Base-by-base conservation (phyloP, 257 asterid genomes). In the Nicotiana tabacum region DNA sequence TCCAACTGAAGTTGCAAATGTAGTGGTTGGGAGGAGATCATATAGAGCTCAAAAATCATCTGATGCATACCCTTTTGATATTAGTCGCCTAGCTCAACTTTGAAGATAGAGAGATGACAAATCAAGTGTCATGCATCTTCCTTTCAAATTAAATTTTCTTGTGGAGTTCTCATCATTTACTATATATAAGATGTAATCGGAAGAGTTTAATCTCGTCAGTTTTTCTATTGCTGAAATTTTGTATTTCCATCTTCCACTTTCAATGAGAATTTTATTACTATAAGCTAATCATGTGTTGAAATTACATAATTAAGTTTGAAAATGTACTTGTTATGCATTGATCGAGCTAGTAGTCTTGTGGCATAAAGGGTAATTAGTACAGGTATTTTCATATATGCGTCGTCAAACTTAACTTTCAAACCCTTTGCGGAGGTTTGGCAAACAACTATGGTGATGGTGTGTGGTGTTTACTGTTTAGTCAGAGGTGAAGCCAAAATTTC, bases 41-140 rank as follows among this genome's bases (percentile, higher is more conserved):
- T 85, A 85, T 5, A 78, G 77, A 12, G 87, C 87, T 56, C 80
- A 82, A 61, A 82, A 66, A 17, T 21, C 87, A 15, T 82, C 87
- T 3, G 87, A 85, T 66, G 85, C 87, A n/a, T 80, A 84, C n/a
- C 86, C 86, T 32, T 79, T 57, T 64, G 86, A 84, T 61, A 84
- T 84, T 57, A 62, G 77, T 18, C 86, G 81, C 48, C 82, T 84
- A 17, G 86, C 83, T 10, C 83, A 56, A 84, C 55, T 35, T 17
- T 84, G 81, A 84, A 18, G 3, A 37, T 69, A n/a, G 65, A 58
- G 4, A 58, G 4, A 58, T 58, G 29, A 74, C 61, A 72, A 48
- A 24, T 72, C n/a, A 5, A 24, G 4, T 24, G 3, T 74, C 79
- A 33, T 33, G 37, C 37, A 24, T 8, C 79, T 74, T 74, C 39